Conservation (phyloP, 345 rosid genomes). For the Ricinus communis region DNA sequence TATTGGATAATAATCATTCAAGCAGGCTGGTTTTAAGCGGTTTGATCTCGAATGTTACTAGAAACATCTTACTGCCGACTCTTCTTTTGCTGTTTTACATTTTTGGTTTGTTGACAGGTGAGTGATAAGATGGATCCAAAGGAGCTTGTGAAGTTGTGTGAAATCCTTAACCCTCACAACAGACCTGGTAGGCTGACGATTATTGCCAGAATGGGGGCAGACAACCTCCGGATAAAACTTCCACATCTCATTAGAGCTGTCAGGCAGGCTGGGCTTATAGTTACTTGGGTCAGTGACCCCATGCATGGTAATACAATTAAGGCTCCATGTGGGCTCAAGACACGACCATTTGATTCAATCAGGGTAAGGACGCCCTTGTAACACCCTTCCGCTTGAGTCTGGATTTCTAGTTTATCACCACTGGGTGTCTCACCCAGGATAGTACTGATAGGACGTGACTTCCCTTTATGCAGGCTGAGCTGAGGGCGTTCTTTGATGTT, state of each 20-base stretch:
- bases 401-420: neutral
- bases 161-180: constrained; percentile 59
- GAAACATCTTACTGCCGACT: neutral
- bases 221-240: constrained; percentile 61
- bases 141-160: constrained; percentile 54
- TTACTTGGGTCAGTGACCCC: constrained; percentile 74
- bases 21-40: neutral
- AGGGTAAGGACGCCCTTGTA: constrained; percentile 20
- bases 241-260: constrained; percentile 60
- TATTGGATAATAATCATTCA: neutral
- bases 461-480: constrained; percentile 38
- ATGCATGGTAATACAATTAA: constrained; percentile 71
- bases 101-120: constrained; percentile 33
- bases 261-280: constrained; percentile 60
- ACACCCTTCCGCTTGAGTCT: neutral
- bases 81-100: neutral
- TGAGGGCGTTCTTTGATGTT: constrained; percentile 61
- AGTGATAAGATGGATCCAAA: constrained; percentile 67
- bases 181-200: constrained; percentile 59
- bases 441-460: neutral
- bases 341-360: constrained; percentile 59
- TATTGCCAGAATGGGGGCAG: constrained; percentile 67
- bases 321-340: constrained; percentile 63
- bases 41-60: neutral
- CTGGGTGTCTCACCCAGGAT: neutral